A percentile compares a stretch with the other conserved stretches of the same genome.
Conservation (phyloP, 306 rosid genomes). For the Ceratonia siliqua region DNA sequence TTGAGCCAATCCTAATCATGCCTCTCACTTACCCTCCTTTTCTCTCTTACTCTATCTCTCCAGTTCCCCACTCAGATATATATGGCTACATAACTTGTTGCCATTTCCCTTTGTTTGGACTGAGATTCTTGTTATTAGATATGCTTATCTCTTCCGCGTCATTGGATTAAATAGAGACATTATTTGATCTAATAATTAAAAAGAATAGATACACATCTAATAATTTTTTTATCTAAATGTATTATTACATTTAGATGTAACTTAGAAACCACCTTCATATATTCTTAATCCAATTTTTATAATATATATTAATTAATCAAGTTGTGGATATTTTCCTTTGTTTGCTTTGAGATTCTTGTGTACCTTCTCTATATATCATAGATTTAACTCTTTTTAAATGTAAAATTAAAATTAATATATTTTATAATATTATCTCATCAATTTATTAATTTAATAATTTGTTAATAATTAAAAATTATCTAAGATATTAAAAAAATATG, state of each 20-base stretch:
- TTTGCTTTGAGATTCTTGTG: not conserved
- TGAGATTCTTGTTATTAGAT: not conserved
- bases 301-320: not conserved
- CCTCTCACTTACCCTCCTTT: not conserved
- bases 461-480: no score
- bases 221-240: no score
- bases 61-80: not conserved
- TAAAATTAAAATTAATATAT: not conserved
- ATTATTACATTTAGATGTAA: no score
- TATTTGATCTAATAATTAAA: no score
- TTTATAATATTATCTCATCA: not conserved
- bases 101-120: conserved; percentile 9
- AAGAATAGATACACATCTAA: no score
- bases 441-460: no score
- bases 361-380: not conserved
- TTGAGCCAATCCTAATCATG: not conserved
- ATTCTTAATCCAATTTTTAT: no score
- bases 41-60: not conserved
- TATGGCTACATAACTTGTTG: not conserved
- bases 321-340: not conserved
- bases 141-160: no score
- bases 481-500: no score
- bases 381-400: not conserved
- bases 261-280: no score
- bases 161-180: no score